Percentiles rank a stretch among this genome's conserved stretches.
Conservation (phyloP, 2,329 filamentous ascomycete genomes). For the Fusarium miscanthi region DNA sequence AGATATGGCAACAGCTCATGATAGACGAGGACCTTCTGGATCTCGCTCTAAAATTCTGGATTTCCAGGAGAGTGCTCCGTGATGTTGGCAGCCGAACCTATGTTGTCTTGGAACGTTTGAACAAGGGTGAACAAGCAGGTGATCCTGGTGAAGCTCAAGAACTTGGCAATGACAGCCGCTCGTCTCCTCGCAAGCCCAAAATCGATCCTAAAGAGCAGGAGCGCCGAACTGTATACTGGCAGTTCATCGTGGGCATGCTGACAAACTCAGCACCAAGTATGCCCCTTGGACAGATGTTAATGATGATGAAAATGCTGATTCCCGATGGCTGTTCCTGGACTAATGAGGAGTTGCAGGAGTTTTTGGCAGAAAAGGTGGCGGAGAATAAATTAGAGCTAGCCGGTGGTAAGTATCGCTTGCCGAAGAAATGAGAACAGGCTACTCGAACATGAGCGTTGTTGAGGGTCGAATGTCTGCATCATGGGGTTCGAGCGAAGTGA, state of each 20-base stretch:
- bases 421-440: slow-evolving; percentile 61
- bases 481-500: slow-evolving; percentile 18
- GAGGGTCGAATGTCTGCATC: slow-evolving; percentile 3
- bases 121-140: slow-evolving; percentile 49
- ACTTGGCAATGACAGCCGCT: slow-evolving; percentile 45
- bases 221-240: slow-evolving; percentile 78
- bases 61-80: slow-evolving; percentile 73
- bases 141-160: slow-evolving; percentile 40
- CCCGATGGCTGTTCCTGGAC: slow-evolving; percentile 90
- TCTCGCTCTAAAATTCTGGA: slow-evolving; percentile 77
- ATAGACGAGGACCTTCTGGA: slow-evolving; percentile 80
- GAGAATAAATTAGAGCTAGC: slow-evolving; percentile 75
- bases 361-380: slow-evolving; percentile 81
- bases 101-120: slow-evolving; percentile 74
- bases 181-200: slow-evolving; percentile 63
- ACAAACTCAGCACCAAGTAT: slow-evolving; percentile 87
- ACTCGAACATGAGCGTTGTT: slow-evolving; percentile 1
- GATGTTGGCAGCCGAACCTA: slow-evolving; percentile 67
- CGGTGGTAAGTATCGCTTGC: slow-evolving; percentile 76
- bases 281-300: slow-evolving; percentile 82
- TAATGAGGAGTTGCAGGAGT: slow-evolving; percentile 86
- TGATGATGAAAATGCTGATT: slow-evolving; percentile 95
- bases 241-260: slow-evolving; percentile 94
- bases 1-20: slow-evolving; percentile 68
- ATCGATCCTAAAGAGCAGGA: slow-evolving; percentile 73